Evolutionary conservation across 352 stramenopile genomes (phyloP), one percentile per base, ranked within the genome.

Genomic region (Bremia lactucae): DNA sequence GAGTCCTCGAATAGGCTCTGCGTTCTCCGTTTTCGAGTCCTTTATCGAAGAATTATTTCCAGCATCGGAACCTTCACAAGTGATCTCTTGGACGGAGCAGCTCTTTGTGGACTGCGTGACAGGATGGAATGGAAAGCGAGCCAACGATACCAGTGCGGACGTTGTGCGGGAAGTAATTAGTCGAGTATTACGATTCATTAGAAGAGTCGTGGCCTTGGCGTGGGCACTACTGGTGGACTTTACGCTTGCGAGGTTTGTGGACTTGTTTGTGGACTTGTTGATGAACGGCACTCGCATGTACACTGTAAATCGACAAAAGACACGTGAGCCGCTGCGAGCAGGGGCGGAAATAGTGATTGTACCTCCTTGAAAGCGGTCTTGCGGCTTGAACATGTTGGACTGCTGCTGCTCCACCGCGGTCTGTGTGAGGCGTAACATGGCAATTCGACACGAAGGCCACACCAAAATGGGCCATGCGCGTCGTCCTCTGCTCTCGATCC

Each of bases 241-340:
- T 67, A 29, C 66, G 24, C 34, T 51, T 13, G 46, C 40, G 13
- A 37, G 49, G 33, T 20, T 34, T 36, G 48, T 36, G 2, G 55
- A 37, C 42, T 72, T 74, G 34, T 70, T 72, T 15, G n/a, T n/a
- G n/a, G 51, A 19, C 33, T 43, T 47, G 15, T 39, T 49, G 8
- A 53, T 37, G 38, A 81, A 68, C 22, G 68, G 68, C 35, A 68
- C 66, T 4, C 57, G 57, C 36, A 75, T 76, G 18, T 59, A 49
- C 15, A 64, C 62, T 72, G 29, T 10, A 29, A 13, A 24, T 14
- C 40, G 7, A 59, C 24, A 55, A 47, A 52, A 34, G 31, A 46
- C 24, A 23, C 31, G 22, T 33, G 44, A 48, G 29, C 44, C 36
- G 47, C 23, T 48, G 31, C n/a, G 41, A 42, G 21, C 22, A 6